Evolutionary conservation across 192 early-diverging fungal species (phyloP).

Genomic region (Phlyctochytrium arcticum): DNA sequence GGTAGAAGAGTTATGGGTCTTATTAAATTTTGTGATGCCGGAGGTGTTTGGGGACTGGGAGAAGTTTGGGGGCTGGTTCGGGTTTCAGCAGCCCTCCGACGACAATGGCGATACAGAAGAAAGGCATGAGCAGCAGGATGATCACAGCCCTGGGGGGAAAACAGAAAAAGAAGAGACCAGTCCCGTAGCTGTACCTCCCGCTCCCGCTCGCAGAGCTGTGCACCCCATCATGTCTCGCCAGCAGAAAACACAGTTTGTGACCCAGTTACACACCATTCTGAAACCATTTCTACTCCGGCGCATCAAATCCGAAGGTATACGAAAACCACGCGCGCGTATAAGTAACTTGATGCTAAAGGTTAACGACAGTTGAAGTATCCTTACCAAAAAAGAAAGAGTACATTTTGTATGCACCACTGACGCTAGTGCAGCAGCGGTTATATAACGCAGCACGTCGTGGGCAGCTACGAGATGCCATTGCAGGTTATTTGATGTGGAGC

Average conservation of each 20-base stretch:
- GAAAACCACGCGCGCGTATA: too few relatives aligned
- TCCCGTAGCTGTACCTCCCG: background rate
- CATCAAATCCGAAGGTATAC: background rate
- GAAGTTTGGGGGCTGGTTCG: conserved; percentile 79
- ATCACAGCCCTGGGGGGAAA: background rate
- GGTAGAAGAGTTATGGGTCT: conserved; percentile 88
- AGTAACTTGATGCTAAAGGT: too few relatives aligned
- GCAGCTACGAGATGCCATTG: conserved; percentile 11
- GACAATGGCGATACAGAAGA: background rate
- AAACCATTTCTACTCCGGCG: conserved; percentile 38
- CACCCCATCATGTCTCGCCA: too few relatives aligned
- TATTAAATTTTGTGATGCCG: conserved; percentile 93
- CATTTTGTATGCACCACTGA: conserved; percentile 58
- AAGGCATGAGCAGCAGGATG: conserved; percentile 33
- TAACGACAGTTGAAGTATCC: conserved; percentile 78
- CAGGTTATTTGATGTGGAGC: background rate
- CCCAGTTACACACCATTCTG: conserved; percentile 85
- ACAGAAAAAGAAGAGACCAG: conserved; percentile 19
- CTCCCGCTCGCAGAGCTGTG: too few relatives aligned
- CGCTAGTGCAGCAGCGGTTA: conserved; percentile 34
- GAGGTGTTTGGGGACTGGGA: conserved; percentile 84
- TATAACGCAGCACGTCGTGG: conserved; percentile 34
- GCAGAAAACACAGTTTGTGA: too few relatives aligned
- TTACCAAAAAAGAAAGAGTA: conserved; percentile 92
- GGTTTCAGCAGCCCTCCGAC: conserved; percentile 36